Evolutionary conservation across 176 grass and related monocot genomes (phyloP).

Genomic region (Microstegium vimineum): DNA sequence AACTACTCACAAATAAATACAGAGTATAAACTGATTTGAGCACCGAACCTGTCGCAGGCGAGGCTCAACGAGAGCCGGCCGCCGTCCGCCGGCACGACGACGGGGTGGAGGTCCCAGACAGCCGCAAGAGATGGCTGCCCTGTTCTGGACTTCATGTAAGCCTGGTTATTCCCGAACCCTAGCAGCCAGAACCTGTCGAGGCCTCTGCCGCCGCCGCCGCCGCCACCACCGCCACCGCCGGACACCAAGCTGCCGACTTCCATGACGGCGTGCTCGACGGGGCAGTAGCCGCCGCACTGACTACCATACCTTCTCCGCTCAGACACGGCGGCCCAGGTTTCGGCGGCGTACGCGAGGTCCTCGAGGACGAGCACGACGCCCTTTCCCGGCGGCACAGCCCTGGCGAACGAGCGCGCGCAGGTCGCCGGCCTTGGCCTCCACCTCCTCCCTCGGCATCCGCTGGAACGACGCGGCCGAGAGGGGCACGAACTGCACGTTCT

Average conservation of each 20-base stretch:
- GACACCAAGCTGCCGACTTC: conserved; percentile 58
- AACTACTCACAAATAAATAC: background rate
- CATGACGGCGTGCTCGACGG: conserved; percentile 77
- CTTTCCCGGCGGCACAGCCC: conserved; percentile 46
- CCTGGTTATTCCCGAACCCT: conserved; percentile 56
- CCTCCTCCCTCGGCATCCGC: conserved; percentile 46
- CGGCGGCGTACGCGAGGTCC: conserved; percentile 69
- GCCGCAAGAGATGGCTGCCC: conserved; percentile 65
- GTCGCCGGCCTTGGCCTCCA: conserved; percentile 50
- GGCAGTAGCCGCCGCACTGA: conserved; percentile 40
- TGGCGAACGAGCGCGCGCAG: conserved; percentile 52
- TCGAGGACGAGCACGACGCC: conserved; percentile 63
- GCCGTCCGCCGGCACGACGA: conserved; percentile 46
- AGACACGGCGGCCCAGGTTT: conserved; percentile 38
- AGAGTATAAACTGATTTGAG: background rate
- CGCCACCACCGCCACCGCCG: background rate
- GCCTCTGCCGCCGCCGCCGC: background rate
- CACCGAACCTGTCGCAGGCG: conserved; percentile 34
- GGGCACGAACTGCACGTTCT: conserved; percentile 64
- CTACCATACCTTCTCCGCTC: conserved; percentile 16
- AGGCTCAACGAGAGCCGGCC: conserved; percentile 51
- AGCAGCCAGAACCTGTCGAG: conserved; percentile 59
- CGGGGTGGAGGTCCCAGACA: conserved; percentile 56
- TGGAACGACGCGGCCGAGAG: conserved; percentile 51
- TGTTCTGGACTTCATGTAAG: conserved; percentile 45